Evolutionary conservation across 2,329 filamentous ascomycete species (phyloP), one percentile per base, ranked within the genome.

Genomic region (Kalaharituber pfeilii): DNA sequence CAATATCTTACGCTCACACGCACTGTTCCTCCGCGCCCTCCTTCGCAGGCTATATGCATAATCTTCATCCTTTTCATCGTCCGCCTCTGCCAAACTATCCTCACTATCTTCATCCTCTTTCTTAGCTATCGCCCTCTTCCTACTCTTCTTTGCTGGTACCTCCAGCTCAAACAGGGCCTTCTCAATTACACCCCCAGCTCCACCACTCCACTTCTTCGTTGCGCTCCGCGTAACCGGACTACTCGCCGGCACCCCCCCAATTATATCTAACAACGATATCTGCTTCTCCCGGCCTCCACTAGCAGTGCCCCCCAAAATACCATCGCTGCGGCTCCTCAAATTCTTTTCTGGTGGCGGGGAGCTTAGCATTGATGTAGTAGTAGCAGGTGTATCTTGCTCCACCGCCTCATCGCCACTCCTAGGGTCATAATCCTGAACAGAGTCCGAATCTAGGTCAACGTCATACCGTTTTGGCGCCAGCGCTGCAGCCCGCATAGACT

Each of bases 61-160:
- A 26, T 26, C 44, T 52, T 36, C 28, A n/a, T 52, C 33, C 24
- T 52, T 52, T 11, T 18, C 44, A 26, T 47, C 28, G 22, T 24
- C 25, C 45, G 20, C 28, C 22, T 22, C 18, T 13, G 24, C 8
- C 18, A 8, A 27, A 15, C 24, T 22, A 49, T 28, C 39, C 28
- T 44, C 15, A 36, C n/a, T 49, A 25, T 49, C 29, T 49, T 28
- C 8, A 7, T 50, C 45, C 42, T 53, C 49, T 44, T 53, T 44
- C 36, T 13, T 18, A n/a, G n/a, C 30, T 22, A 42, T 42, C 36
- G 29, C 50, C 27, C 33, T 45, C 50, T 52, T 33, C 30, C 26
- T 33, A 36, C 50, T 20, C 26, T 39, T 3, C 2, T 9, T 29
- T 15, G 33, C n/a, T n/a, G n/a, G n/a, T n/a, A n/a, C n/a, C n/a